Evolutionary conservation across 176 grass and related monocot genomes (phyloP), one percentile per base, ranked within the genome.

Genomic region (Musa troglodytarum): DNA sequence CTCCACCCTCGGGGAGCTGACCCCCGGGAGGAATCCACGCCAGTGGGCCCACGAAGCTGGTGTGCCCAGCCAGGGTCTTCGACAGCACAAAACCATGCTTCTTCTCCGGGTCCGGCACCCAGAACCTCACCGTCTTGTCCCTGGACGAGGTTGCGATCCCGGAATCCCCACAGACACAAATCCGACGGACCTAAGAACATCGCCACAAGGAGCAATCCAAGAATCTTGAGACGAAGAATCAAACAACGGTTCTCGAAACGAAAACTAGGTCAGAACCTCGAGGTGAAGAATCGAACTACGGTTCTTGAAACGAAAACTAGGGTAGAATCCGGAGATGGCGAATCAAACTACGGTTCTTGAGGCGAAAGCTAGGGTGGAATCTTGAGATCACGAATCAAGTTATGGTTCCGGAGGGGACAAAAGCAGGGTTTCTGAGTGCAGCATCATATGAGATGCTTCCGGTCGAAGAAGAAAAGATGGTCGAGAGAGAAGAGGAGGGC

Each of bases 61-160:
- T 91, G 73, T 98, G 95, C 17, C 95, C 95, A 3, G 76, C 78
- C 8, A 98, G 84, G 11, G 90, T 94, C 83, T 93, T 98, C 0
- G 88, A 91, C 43, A 89, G 86, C 69, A 88, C 56, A 55, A 84
- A 98, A 78, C 75, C 77, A 1, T 74, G 20, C 77, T 91, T 85
- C 78, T 76, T 84, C 58, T 91, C 84, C 6, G 84, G 80, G 72
- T 86, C 78, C 7, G 52, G 75, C 23, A 75, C 78, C 95, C 95
- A 98, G 61, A 98, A 86, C 59, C 49, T 89, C 49, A 98, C 84
- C 0, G 95, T 93, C 12, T 74, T 81, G 22, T 98, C 95, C 72
- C 95, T 86, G 1, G 95, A 98, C 3, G 95, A 98, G 50, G 90
- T 93, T 22, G 95, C 95, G 1, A 98, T 82, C 61, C 90, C 90